Evolutionary conservation across 2,329 filamentous ascomycete genomes (phyloP), one percentile per base, ranked within the genome.

Genomic region (Xylariaceae sp.): DNA sequence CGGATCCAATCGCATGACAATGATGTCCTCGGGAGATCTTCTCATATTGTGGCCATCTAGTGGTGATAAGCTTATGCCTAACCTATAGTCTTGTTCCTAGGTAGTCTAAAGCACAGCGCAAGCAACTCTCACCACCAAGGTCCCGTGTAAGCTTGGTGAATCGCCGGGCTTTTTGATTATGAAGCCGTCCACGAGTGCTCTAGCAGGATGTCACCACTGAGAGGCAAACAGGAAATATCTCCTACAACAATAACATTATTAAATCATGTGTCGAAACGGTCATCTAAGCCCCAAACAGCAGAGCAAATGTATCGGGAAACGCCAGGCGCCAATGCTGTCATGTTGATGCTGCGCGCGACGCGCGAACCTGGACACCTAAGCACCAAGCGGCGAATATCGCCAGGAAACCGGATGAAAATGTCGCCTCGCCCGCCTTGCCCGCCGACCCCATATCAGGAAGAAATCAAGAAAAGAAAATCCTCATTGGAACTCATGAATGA

Each of bases 61-160:
- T 37, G 8, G 35, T 37, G 4, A 37, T 37, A 37, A 19, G 35
- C 35, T 7, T 37, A 80, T 80, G 19, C 19, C 32, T 5, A 6
- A 37, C 12, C 35, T 37, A 11, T 11, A 9, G 35, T 3, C 35
- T 11, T 37, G 35, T 37, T 37, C 51, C 51, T 49, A 19, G 19
- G 19, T 19, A 50, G 50, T 35, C 50, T 35, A 53, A 29, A 42
- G 47, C 45, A 50, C 45, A 40, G 34, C 19, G 4, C 29, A 6
- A 5, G 4, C 35, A 50, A 39, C 11, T 27, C 34, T 50, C 29
- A 47, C 30, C 30, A 42, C 39, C 30, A 48, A 46, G 3, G 34
- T 40, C 27, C 30, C 12, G 7, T 4, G 19, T 54, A n/a, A 27
- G 37, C n/a, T 26, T 39, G 27, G 31, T 49, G 45, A 19, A 29